A percentile compares a stretch with the other conserved stretches of the same genome.
Evolutionary conservation across 1,284 basidiomycete genomes (phyloP).

Genomic region (Ustilago xerochloae): DNA sequence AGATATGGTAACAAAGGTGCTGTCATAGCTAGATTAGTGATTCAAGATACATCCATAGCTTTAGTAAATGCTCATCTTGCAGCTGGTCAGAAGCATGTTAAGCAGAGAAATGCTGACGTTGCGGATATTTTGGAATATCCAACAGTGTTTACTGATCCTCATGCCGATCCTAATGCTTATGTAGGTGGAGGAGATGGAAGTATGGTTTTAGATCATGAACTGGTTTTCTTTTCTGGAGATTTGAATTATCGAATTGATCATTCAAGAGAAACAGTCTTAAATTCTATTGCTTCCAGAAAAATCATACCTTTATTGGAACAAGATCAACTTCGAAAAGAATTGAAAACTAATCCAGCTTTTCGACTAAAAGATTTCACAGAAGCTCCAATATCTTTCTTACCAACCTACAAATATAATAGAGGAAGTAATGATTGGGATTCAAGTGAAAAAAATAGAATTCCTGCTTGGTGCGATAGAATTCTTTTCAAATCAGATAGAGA

Average conservation of each 20-base stretch:
- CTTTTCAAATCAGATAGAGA: constrained; percentile 78
- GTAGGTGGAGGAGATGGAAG: constrained; percentile 91
- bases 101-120: constrained; percentile 85
- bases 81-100: constrained; percentile 85
- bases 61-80: constrained; percentile 97
- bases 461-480: constrained; percentile 96
- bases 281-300: constrained; percentile 77
- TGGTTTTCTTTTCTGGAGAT: constrained; percentile 82
- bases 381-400: constrained; percentile 73
- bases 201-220: constrained; percentile 93
- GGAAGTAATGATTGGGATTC: constrained; percentile 81
- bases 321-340: constrained; percentile 90
- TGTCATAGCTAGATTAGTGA: constrained; percentile 85
- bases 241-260: constrained; percentile 85
- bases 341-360: constrained; percentile 85
- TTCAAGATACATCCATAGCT: constrained; percentile 82
- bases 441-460: constrained; percentile 85
- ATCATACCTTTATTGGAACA: constrained; percentile 76
- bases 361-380: constrained; percentile 85
- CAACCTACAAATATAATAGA: constrained; percentile 93
- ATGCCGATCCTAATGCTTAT: constrained; percentile 73
- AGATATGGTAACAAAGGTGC: constrained; percentile 97
- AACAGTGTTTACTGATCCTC: constrained; percentile 32
- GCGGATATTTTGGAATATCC: constrained; percentile 71
- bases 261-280: constrained; percentile 81